Conservation (phyloP, 83 land plant species). For the Thuja plicata region DNA sequence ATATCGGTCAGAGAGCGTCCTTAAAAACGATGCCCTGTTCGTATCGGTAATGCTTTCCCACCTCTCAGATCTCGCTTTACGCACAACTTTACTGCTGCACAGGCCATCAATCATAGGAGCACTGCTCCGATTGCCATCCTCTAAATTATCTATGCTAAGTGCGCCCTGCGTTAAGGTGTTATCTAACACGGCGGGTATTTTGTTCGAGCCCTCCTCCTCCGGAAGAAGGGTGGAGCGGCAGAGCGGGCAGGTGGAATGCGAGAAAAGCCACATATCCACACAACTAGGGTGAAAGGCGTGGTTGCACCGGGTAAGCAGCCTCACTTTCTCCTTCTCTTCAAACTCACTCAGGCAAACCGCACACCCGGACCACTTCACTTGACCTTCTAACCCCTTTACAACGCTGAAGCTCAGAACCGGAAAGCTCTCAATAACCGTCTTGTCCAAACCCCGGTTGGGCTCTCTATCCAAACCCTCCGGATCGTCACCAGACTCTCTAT, state of each 20-base stretch:
- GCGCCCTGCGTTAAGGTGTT: not conserved
- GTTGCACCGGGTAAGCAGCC: conserved; percentile 28
- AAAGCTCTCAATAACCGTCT: conserved; percentile 24
- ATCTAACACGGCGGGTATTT: not conserved
- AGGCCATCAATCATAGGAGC: not conserved
- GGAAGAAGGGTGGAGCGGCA: conserved; percentile 6
- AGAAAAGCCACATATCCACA: conserved; percentile 26
- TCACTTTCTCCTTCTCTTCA: conserved; percentile 18
- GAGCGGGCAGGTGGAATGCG: conserved; percentile 30
- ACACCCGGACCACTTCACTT: conserved; percentile 20
- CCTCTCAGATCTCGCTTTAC: not conserved
- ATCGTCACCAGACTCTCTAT: not conserved
- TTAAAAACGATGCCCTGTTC: not conserved
- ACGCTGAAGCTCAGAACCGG: conserved; percentile 23
- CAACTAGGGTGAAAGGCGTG: conserved; percentile 39
- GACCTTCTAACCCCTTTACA: conserved; percentile 16
- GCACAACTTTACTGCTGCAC: not conserved
- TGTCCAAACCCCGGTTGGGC: conserved; percentile 17
- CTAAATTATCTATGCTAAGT: no score
- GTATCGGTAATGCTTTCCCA: not conserved
- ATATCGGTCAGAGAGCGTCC: not conserved
- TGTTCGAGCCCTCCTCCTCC: not conserved
- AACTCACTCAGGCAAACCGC: conserved; percentile 31
- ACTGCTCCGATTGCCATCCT: no score
- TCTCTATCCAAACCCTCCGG: not conserved